Evolutionary conservation across 2,329 filamentous ascomycete species (phyloP).

Genomic region (Pseudohalonectria lignicola): DNA sequence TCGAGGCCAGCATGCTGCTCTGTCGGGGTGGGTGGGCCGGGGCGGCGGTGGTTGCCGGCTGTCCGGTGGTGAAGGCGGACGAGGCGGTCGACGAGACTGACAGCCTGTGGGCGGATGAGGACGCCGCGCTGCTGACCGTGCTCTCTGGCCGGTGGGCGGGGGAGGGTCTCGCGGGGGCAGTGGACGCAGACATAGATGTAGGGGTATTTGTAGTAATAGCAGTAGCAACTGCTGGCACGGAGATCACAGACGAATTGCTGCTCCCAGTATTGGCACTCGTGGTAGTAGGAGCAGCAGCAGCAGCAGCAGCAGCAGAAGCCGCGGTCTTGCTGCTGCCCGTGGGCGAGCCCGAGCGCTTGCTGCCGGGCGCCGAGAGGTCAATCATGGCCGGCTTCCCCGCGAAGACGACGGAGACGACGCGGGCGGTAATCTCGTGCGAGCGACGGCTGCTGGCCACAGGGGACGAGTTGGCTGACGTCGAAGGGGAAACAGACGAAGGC

Average conservation of each 20-base stretch:
- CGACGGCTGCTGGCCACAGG: constrained; percentile 12
- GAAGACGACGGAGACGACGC: constrained; percentile 47
- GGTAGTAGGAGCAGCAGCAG: too few species aligned
- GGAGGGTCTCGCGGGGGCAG: background rate
- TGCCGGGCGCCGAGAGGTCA: constrained; percentile 26
- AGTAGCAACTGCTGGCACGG: too few species aligned
- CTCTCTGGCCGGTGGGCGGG: background rate
- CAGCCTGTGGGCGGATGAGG: constrained; percentile 26
- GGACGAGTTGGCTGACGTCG: constrained; percentile 8
- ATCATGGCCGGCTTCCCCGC: constrained; percentile 49
- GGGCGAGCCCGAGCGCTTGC: constrained; percentile 27
- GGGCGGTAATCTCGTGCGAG: constrained; percentile 44
- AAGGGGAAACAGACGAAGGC: background rate
- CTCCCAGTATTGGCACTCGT: too few species aligned
- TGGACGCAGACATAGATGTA: too few species aligned
- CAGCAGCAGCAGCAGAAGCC: constrained; percentile 1
- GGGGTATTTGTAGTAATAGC: too few species aligned
- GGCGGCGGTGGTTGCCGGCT: constrained; percentile 9
- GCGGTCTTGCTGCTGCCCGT: constrained; percentile 23
- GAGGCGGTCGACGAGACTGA: constrained; percentile 24
- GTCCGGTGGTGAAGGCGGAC: constrained; percentile 26
- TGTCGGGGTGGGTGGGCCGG: constrained; percentile 29
- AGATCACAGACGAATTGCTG: too few species aligned
- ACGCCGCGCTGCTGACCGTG: constrained; percentile 12
- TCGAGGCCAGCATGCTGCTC: constrained; percentile 26